Conservation (phyloP, 139 green algal species). For the Chlamydomonas sp. region DNA sequence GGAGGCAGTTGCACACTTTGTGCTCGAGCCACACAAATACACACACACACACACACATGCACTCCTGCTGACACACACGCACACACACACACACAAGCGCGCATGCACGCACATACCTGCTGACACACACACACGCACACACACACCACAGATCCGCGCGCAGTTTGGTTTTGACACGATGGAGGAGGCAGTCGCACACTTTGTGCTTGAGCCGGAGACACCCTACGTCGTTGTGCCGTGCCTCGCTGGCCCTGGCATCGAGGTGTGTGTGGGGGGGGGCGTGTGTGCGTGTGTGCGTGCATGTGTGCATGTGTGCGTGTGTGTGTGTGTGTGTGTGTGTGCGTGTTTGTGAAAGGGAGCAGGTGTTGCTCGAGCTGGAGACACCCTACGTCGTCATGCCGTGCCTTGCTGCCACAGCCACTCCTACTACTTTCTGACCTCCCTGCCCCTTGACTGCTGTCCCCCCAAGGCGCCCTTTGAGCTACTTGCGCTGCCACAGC, state of each 20-base stretch:
- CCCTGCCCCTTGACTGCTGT: neutral
- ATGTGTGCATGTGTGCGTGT: no score
- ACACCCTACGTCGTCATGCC: slow-evolving; percentile 34
- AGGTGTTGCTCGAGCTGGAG: slow-evolving; percentile 31
- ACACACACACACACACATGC: no score
- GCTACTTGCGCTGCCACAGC: neutral
- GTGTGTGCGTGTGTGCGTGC: no score
- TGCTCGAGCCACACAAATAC: slow-evolving; percentile 37
- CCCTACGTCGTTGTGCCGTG: slow-evolving; percentile 33
- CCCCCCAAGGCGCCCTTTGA: neutral
- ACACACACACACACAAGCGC: no score
- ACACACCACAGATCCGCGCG: no score
- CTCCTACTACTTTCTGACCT: neutral
- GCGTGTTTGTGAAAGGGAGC: no score
- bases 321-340: no score
- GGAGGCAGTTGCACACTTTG: slow-evolving; percentile 20
- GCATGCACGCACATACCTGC: no score
- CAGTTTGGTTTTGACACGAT: no score
- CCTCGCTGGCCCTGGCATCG: slow-evolving; percentile 9
- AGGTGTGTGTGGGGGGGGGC: slow-evolving; percentile 8
- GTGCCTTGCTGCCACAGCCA: slow-evolving; percentile 2
- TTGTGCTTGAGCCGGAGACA: slow-evolving; percentile 35
- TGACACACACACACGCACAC: no score
- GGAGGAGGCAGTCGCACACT: slow-evolving; percentile 14
- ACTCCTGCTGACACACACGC: no score